phyloP scores from a whole-genome alignment of 306 rosid genomes.

The Rosa persica region DNA sequence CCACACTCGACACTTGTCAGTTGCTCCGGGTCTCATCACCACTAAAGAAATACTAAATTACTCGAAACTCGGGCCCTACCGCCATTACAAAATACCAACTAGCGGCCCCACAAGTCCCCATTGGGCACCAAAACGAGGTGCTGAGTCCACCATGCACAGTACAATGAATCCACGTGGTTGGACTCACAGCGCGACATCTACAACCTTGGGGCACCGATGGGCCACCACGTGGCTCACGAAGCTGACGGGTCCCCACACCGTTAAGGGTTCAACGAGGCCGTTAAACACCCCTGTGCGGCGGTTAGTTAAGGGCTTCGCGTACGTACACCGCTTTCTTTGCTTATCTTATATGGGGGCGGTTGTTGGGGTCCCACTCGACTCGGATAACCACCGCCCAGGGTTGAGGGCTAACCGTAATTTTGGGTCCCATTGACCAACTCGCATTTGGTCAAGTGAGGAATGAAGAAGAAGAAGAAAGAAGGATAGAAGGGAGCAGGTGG shows the following conservation, averaged over 20 bases:
- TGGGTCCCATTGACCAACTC: no score
- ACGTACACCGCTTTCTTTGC: background rate
- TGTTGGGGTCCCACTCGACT: background rate
- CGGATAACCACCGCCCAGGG: background rate
- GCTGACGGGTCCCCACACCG: constrained; percentile 1
- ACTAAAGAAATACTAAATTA: background rate
- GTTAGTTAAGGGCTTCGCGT: background rate
- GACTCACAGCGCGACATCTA: constrained; percentile 5
- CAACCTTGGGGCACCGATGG: constrained; percentile 29
- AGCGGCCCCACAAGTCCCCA: background rate
- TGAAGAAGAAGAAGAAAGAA: no score
- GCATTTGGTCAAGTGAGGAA: no score
- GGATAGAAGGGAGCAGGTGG: no score
- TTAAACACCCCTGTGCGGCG: background rate
- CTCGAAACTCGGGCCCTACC: background rate
- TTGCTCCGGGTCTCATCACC: background rate
- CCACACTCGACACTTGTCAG: background rate
- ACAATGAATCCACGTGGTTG: constrained; percentile 42
- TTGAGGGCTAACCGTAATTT: background rate
- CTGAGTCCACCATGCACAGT: background rate
- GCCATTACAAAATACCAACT: background rate
- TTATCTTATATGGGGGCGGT: background rate
- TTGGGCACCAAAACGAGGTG: background rate
- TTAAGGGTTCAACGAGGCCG: background rate
- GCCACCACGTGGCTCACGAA: constrained; percentile 38